These are phyloP conservation scores for Smithsoniella earleae DNA, from an alignment of 163 green algal species.

Conservation along the genomic window DNA sequence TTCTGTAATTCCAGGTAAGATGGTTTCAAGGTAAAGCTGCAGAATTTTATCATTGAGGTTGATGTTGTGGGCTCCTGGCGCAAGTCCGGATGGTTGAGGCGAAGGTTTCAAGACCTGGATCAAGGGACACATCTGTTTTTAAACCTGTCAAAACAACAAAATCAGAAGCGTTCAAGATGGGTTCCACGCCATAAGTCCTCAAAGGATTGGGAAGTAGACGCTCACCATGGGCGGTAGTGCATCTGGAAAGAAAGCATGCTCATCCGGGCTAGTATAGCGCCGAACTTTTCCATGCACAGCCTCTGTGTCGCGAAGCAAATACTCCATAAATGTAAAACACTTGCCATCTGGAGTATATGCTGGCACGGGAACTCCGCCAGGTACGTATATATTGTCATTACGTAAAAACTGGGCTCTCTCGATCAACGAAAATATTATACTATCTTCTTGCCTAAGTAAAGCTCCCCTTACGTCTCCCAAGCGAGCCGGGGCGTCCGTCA, in stretches of 20 bases:
- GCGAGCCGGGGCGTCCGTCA: no score
- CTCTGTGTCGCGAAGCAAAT: slow-evolving; percentile 85
- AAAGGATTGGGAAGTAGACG: neutral
- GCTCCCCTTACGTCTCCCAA: slow-evolving; percentile 11
- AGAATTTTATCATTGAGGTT: slow-evolving; percentile 88
- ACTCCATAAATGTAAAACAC: slow-evolving; percentile 80
- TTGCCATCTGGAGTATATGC: slow-evolving; percentile 43
- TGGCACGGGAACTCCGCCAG: slow-evolving; percentile 61
- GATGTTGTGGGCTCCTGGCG: slow-evolving; percentile 52
- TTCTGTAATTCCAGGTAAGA: slow-evolving; percentile 67
- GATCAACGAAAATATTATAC: slow-evolving; percentile 95
- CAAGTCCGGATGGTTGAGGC: slow-evolving; percentile 55
- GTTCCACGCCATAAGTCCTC: neutral
- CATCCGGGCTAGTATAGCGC: slow-evolving; percentile 84
- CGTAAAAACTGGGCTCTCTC: slow-evolving; percentile 80
- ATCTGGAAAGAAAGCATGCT: slow-evolving; percentile 93
- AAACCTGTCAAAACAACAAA: neutral
- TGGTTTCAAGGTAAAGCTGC: slow-evolving; percentile 70
- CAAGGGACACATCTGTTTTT: no score
- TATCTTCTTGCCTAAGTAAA: slow-evolving; percentile 91
- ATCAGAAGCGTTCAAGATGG: neutral
- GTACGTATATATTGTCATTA: slow-evolving; percentile 78
- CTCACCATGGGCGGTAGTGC: slow-evolving; percentile 48
- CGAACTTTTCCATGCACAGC: slow-evolving; percentile 74
- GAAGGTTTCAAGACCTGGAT: slow-evolving; percentile 46